phyloP scores from a whole-genome alignment of 2,329 filamentous ascomycete species.

The Microsporum canis region DNA sequence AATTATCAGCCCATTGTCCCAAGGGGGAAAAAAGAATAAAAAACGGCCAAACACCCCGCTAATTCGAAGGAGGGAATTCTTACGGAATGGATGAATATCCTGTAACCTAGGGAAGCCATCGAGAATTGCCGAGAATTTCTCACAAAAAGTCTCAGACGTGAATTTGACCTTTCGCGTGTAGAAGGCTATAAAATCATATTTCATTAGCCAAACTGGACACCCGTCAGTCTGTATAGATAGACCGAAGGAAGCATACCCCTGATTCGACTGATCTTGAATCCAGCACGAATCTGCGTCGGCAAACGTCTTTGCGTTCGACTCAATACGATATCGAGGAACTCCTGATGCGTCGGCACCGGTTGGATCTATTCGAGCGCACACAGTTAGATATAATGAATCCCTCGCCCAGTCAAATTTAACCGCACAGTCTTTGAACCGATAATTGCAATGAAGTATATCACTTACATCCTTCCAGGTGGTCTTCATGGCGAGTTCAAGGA shows the following conservation, averaged over 20 bases:
- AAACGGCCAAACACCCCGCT: not conserved
- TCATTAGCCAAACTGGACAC: slow-evolving; percentile 11
- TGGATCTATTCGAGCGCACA: slow-evolving; percentile 55
- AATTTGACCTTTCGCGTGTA: slow-evolving; percentile 98
- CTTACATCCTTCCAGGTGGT: slow-evolving; percentile 48
- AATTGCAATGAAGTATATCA: slow-evolving; percentile 2
- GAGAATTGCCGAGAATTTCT: slow-evolving; percentile 83
- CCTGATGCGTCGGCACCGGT: slow-evolving; percentile 80
- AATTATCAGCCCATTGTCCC: slow-evolving; percentile 9
- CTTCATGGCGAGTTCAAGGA: slow-evolving; percentile 39
- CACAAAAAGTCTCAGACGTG: slow-evolving; percentile 89
- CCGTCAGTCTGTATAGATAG: not conserved
- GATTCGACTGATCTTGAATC: slow-evolving; percentile 93
- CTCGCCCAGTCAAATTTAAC: slow-evolving; percentile 10
- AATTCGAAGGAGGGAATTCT: slow-evolving; percentile 21
- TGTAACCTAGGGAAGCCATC: slow-evolving; percentile 85
- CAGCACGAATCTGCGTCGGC: slow-evolving; percentile 88
- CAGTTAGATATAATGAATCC: not conserved
- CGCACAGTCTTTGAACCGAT: slow-evolving; percentile 24
- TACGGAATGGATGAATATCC: slow-evolving; percentile 92
- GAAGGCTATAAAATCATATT: slow-evolving; percentile 49
- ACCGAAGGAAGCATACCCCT: slow-evolving; percentile 37
- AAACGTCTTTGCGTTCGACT: slow-evolving; percentile 85
- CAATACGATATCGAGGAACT: slow-evolving; percentile 95
- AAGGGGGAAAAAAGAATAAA: slow-evolving; percentile 14